Base-by-base conservation (phyloP, 805 yeast genomes). In the Zygoascus bituminiphila region DNA sequence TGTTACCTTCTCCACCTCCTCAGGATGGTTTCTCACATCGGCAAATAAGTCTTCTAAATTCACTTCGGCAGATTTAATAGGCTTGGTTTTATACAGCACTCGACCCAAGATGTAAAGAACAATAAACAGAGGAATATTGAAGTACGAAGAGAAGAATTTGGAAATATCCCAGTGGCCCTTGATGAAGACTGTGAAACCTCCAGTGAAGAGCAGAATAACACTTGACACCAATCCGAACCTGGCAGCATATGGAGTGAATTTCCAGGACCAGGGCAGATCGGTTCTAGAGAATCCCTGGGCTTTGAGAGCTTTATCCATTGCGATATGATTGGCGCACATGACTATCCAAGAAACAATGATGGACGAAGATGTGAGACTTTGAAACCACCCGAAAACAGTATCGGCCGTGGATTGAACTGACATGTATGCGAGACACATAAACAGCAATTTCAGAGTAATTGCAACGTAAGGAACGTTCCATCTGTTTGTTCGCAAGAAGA, bases 381-480 rank as follows among this genome's bases (percentile, higher is more conserved):
- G 46, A 25, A 58, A 51, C 62, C 82, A 82, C 43, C 63, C 68
- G 69, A 84, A 84, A 37, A 83, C 71, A 21, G 72, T 73, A 19
- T 77, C 68, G 0, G 89, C 70, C 5, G 74, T 66, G 4, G 77
- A 64, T 2, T 83, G 71, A 31, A 76, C 79, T 45, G 79, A 77
- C 88, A 85, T 81, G 66, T 70, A 85, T 2, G 87, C 88, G 59
- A 85, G 72, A 44, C 75, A 68, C 58, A 82, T 76, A 70, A 84
- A 83, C 2, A 59, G 39, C 39, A 74, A 66, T 42, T 80, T 70
- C 24, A 81, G 63, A 1, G 61, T 67, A 44, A 84, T 64, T 3
- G 88, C 76, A 54, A 69, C 73, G 52, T 64, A 69, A 49, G 94
- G 95, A 46, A 85, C 83, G 63, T 94, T 93, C 66, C 70, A 69